Evolutionary conservation across 2,329 filamentous ascomycete species (phyloP), one percentile per base, ranked within the genome.

Genomic region (Westerdykella aurantiaca): DNA sequence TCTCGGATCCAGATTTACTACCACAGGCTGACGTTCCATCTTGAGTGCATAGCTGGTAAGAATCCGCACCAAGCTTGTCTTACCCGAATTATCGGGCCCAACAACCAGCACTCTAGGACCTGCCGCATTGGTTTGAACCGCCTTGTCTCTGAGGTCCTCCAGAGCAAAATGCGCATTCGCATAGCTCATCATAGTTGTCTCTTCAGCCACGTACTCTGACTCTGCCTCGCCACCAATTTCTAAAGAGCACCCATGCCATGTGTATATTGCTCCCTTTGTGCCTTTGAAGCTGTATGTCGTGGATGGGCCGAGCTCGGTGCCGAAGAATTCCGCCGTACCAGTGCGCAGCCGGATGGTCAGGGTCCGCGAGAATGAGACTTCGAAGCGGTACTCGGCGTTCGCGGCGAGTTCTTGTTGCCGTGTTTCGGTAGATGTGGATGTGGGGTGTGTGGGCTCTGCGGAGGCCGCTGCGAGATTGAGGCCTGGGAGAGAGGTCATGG

Each of bases 291-390:
- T 83, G 72, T 97, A 97, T 9, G 80, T 77, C 41, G 85, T 85
- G 44, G 85, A 85, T 9, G 80, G 77, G 10, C 89, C 89, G 35
- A 98, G 84, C 71, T 98, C 93, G 43, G 91, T 90, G 63, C 93
- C 93, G 64, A 97, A 95, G 61, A 95, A 82, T 68, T 98, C 93
- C 39, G 91, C 93, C 1, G 84, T 88, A 48, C 93, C 93, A 29
- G 78, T 81, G 44, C 88, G 70, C 21, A 97, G 75, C 72, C 89
- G 69, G 53, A 76, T 58, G 11, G 57, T 38, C 29, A 69, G 53
- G 14, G 55, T 55, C 22, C 56, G 57, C 2, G 52, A 46, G 57
- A 68, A 69, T 42, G 56, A 44, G 44, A 67, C 65, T 52, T 70
- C 68, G 55, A 70, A 70, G 50, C 68, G 68, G 50, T 63, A 69